These are phyloP conservation scores for Lichtheimia hyalospora DNA, from an alignment of 371 early-diverging fungal species.

Conservation along the genomic window DNA sequence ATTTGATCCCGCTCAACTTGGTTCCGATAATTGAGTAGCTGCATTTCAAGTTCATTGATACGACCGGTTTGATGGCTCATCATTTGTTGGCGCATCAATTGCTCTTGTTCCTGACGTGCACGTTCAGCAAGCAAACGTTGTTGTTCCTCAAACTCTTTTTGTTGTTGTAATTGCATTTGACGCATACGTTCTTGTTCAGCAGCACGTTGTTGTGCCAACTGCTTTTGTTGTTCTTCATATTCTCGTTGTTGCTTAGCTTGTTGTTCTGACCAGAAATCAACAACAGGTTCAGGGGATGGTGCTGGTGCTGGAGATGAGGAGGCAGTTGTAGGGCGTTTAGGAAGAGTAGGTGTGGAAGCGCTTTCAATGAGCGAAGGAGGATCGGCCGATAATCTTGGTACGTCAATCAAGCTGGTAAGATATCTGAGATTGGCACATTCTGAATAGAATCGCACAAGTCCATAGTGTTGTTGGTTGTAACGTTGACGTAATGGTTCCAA, in stretches of 20 bases:
- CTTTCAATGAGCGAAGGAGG: constrained; percentile 69
- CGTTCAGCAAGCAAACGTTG: constrained; percentile 67
- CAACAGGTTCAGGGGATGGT: constrained; percentile 31
- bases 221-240: constrained; percentile 72
- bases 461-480: constrained; percentile 85
- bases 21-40: constrained; percentile 72
- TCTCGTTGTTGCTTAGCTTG: constrained; percentile 72
- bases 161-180: constrained; percentile 66
- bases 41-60: constrained; percentile 77
- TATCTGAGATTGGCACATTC: constrained; percentile 90
- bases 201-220: constrained; percentile 60
- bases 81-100: constrained; percentile 70
- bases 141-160: constrained; percentile 72
- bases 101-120: constrained; percentile 67
- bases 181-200: constrained; percentile 60
- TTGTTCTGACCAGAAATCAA: constrained; percentile 62
- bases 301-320: constrained; percentile 8
- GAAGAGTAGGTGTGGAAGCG: constrained; percentile 36
- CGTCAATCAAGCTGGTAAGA: constrained; percentile 88
- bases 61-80: constrained; percentile 75
- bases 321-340: constrained; percentile 32
- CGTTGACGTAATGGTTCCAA: constrained; percentile 84
- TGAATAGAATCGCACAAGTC: constrained; percentile 86
- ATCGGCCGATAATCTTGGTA: constrained; percentile 83
- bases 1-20: constrained; percentile 85